Conservation (phyloP, 352 stramenopile species). For the Pythium dissotocum region DNA sequence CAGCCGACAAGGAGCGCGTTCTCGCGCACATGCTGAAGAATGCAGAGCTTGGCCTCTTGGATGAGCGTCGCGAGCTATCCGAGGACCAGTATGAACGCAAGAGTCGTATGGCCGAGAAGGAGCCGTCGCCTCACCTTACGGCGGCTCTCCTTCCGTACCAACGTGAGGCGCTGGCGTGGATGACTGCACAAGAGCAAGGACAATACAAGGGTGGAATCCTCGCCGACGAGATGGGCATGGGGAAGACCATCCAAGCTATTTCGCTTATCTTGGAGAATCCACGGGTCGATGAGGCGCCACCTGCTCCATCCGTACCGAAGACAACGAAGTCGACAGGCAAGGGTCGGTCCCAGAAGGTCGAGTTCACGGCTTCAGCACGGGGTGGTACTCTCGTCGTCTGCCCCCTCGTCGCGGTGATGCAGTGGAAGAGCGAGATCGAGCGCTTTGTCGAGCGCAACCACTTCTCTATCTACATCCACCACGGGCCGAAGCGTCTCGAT, state of each 20-base stretch:
- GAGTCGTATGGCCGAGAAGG: slow-evolving; percentile 57
- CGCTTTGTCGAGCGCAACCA: slow-evolving; percentile 91
- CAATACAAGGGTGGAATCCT: slow-evolving; percentile 94
- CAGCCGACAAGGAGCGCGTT: slow-evolving; percentile 48
- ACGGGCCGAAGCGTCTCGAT: slow-evolving; percentile 89
- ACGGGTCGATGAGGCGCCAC: slow-evolving; percentile 3
- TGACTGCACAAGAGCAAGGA: slow-evolving; percentile 90
- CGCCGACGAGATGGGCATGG: slow-evolving; percentile 98
- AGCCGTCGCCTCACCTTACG: slow-evolving; percentile 78
- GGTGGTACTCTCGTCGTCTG: slow-evolving; percentile 97
- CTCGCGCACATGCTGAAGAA: slow-evolving; percentile 61
- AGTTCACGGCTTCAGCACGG: slow-evolving; percentile 21
- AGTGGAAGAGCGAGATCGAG: slow-evolving; percentile 92
- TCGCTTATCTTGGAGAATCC: slow-evolving; percentile 93
- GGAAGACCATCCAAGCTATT: slow-evolving; percentile 98
- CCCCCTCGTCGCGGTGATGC: slow-evolving; percentile 95
- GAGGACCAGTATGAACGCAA: slow-evolving; percentile 81
- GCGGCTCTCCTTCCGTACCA: slow-evolving; percentile 98
- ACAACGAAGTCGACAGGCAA: slow-evolving; percentile 23
- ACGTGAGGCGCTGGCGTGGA: slow-evolving; percentile 96
- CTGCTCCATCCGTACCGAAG: background rate
- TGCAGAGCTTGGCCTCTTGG: slow-evolving; percentile 46
- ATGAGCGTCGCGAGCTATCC: slow-evolving; percentile 66
- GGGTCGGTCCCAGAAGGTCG: slow-evolving; percentile 21
- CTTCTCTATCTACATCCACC: slow-evolving; percentile 96